Evolutionary conservation across 208 protist genomes (phyloP).

Genomic region (Trypanosoma boissoni): DNA sequence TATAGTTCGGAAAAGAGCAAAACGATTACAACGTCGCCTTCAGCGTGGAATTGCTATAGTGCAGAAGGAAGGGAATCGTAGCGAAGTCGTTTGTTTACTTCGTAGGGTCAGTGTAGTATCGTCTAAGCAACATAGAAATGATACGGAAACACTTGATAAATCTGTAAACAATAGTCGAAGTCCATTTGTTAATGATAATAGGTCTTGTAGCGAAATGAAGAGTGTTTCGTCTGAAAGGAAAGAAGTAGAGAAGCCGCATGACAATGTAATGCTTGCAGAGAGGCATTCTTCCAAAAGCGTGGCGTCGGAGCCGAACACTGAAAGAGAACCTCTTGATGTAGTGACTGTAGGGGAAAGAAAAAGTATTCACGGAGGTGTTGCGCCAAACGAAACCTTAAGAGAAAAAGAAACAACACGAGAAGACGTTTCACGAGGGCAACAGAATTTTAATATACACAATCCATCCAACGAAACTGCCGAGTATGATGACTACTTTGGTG

Average conservation of each 20-base stretch:
- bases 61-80: not conserved
- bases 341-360: too few species aligned
- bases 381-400: too few species aligned
- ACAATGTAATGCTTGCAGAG: not conserved
- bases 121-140: too few species aligned
- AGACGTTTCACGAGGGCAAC: not conserved
- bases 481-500: conserved; percentile 24
- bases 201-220: not conserved
- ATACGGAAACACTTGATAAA: too few species aligned
- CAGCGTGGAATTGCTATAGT: conserved; percentile 16
- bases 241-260: not conserved
- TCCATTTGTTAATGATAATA: too few species aligned
- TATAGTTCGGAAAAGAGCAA: conserved; percentile 40
- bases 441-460: not conserved
- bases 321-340: conserved; percentile 1
- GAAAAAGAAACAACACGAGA: not conserved
- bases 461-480: not conserved
- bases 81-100: too few species aligned
- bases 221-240: not conserved
- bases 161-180: too few species aligned
- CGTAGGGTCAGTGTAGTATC: too few species aligned
- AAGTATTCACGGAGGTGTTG: too few species aligned
- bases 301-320: not conserved
- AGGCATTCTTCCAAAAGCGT: not conserved
- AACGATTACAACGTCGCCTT: conserved; percentile 45